Conservation (phyloP, 768 basidiomycete genomes). For the Tylopilus plumbeoviolaceoides region DNA sequence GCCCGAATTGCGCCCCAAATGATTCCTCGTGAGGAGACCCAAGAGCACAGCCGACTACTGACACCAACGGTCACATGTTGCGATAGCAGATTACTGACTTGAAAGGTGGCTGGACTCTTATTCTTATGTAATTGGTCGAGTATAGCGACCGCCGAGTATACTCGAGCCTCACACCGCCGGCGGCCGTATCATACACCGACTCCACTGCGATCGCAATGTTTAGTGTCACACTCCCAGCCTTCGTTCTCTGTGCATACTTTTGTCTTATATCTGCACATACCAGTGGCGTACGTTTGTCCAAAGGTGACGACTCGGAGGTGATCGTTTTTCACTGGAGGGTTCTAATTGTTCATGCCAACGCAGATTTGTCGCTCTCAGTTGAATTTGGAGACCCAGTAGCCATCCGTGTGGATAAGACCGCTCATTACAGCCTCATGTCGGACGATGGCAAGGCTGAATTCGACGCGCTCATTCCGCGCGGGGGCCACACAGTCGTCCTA, state of each 20-base stretch:
- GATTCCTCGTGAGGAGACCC: no score
- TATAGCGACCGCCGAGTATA: no score
- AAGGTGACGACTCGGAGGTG: not conserved
- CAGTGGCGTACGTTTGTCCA: not conserved
- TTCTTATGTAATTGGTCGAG: no score
- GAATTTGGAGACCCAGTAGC: constrained; percentile 9
- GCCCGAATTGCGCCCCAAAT: no score
- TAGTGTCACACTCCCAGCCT: not conserved
- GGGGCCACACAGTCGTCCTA: constrained; percentile 6
- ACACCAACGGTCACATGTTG: not conserved
- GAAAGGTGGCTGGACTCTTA: no score
- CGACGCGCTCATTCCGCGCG: constrained; percentile 12
- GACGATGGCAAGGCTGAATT: constrained; percentile 14
- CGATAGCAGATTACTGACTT: not conserved
- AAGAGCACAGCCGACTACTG: no score
- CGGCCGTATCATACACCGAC: not conserved
- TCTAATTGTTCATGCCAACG: not conserved
- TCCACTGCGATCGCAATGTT: not conserved
- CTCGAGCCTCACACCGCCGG: no score
- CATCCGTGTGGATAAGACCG: constrained; percentile 11
- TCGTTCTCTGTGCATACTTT: not conserved
- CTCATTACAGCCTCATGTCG: constrained; percentile 9
- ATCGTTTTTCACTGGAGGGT: no score
- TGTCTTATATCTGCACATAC: constrained; percentile 1
- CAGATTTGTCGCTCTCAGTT: constrained; percentile 11